Base-by-base conservation (phyloP, 202 grass and related monocot species). In the Saccharum hybrid region DNA sequence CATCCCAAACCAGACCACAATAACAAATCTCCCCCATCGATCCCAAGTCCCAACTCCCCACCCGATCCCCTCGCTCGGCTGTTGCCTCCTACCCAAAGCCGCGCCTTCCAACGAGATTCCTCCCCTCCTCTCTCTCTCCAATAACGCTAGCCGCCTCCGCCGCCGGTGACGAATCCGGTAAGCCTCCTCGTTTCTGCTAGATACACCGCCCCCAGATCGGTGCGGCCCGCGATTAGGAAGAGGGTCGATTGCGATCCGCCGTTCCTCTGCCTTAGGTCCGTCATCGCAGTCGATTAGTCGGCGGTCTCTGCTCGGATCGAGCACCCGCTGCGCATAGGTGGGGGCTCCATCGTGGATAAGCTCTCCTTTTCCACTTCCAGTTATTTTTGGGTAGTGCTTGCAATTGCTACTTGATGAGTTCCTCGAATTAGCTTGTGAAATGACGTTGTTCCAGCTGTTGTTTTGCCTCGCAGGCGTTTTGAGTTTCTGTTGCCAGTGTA, bases 381-480 rank as follows among this genome's bases (percentile, higher is more conserved):
- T 61, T 61, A 23, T 23, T 11, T 61, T 11, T 23, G 57, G n/a
- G 1, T 9, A 1, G 13, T 70, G 65, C 48, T 42, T 56, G 46
- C 33, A 19, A 54, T n/a, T 36, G 71, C 28, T 54, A 39, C 51
- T 22, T 39, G 31, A 39, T 38, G 66, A 42, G 28, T 78, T 78
- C 34, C 60, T 78, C 40, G 60, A 43, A 45, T n/a, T 71, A 22
- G n/a, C 21, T 3, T 69, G 66, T 51, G 68, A 54, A 46, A 28
- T 76, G 74, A 74, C 11, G 18, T 26, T 71, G 15, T 34, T 51
- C 69, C 1, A 49, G 22, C 9, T 39, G 23, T 46, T 39, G 19
- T 43, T 51, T 88, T 0, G 18, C 48, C n/a, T 83, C 30, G 37
- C 86, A 93, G 90, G 76, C 80, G 48, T 49, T 13, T 57, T 13